Base-by-base conservation (phyloP, 257 asterid genomes). In the Eustoma russellianum region DNA sequence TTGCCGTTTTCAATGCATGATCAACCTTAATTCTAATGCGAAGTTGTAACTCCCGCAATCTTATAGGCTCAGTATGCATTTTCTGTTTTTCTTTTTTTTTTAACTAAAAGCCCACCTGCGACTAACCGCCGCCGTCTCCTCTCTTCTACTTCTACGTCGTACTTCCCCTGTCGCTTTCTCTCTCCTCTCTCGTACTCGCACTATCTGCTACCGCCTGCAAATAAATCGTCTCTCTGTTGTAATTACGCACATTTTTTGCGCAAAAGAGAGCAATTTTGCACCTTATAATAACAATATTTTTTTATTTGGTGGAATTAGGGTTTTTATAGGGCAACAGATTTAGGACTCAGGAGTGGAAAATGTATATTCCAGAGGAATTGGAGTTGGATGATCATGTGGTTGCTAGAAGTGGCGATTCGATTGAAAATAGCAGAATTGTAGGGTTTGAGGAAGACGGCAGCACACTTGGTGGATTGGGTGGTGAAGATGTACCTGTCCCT, bases 331-430 rank as follows among this genome's bases (percentile, higher is more conserved):
- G 30, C 30, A 24, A 24, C 3, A 24, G 30, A 24, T 24, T 24
- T 14, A 3, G 30, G 9, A 15, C 33, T 41, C 28, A 46, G 8
- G 7, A 59, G 46, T 9, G 33, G 44, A 19, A 48, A 48, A 65
- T 65, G 73, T 60, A 73, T 55, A 4, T 52, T 73, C 61, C 24
- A 35, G 65, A 18, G 55, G 66, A 68, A 58, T 15, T 51, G 41
- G 24, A 35, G 60, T 18, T 15, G 33, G 3, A 24, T 24, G 30
- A 24, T 24, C 30, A 24, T 24, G 2, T 4, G 30, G 30, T 24
- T 24, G 30, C 30, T 24, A 4, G 30, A 24, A 24, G 30, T 24
- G 1, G 30, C 1, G 30, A 24, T 24, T 24, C 30, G 2, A 24
- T 24, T 24, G 30, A 24, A 0, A 24, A 24, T 24, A 24, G 30